These are phyloP conservation scores for Aureobasidium sp. DNA, from an alignment of 2,329 filamentous ascomycete species.

Conservation along the genomic window DNA sequence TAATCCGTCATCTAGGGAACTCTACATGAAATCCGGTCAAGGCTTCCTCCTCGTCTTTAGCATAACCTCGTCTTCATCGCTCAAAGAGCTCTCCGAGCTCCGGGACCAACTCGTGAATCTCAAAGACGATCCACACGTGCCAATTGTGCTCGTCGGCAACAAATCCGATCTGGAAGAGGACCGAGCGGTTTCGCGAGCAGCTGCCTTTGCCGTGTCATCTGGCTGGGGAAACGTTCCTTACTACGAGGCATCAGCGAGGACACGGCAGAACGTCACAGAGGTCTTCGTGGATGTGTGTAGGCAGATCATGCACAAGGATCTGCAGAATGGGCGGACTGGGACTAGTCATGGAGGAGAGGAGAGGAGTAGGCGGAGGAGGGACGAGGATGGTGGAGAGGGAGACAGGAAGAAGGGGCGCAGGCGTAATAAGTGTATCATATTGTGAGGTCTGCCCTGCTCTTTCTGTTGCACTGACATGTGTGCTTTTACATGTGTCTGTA, in stretches of 20 bases:
- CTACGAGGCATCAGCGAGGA: constrained; percentile 80
- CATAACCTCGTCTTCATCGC: constrained; percentile 78
- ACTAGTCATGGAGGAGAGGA: neutral
- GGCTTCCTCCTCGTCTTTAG: constrained; percentile 89
- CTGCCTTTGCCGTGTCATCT: constrained; percentile 78
- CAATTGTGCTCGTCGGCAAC: constrained; percentile 87
- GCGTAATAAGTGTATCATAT: constrained; percentile 8
- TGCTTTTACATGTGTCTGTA: neutral
- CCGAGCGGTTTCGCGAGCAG: constrained; percentile 67
- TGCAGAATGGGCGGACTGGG: neutral
- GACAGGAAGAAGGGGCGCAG: neutral
- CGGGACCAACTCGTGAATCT: constrained; percentile 87
- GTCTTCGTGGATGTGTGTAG: constrained; percentile 54
- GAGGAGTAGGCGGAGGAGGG: neutral
- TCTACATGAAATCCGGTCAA: constrained; percentile 91
- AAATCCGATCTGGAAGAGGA: constrained; percentile 87
- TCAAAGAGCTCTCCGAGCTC: constrained; percentile 71
- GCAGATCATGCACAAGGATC: constrained; percentile 30
- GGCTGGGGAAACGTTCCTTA: constrained; percentile 81
- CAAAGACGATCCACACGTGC: constrained; percentile 66
- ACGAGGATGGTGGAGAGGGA: neutral
- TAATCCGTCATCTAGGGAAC: constrained; percentile 47
- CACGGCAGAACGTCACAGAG: constrained; percentile 81
- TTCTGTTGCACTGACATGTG: neutral
- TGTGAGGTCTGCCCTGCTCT: neutral